Conservation (phyloP, 768 basidiomycete species). For the Lepiota subincarnata region DNA sequence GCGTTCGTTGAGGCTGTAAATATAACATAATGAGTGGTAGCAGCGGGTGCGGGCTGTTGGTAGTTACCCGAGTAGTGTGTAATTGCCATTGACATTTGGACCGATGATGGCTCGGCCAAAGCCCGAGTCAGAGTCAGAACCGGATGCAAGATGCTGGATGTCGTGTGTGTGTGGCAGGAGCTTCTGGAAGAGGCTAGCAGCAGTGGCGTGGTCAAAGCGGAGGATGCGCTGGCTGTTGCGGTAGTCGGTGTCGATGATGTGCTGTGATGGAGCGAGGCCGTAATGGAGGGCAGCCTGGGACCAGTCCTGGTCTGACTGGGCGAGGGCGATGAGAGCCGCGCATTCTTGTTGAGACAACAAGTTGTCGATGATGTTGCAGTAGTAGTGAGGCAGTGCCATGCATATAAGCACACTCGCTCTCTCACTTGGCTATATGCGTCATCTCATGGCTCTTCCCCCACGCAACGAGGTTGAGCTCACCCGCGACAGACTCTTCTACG, state of each 20-base stretch:
- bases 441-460: conserved; percentile 14
- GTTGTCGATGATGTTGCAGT: conserved; percentile 40
- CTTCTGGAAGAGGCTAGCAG: conserved; percentile 30
- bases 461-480: conserved; percentile 38
- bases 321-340: conserved; percentile 30
- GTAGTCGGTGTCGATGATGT: conserved; percentile 32
- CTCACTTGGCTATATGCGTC: neutral
- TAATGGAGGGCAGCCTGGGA: conserved; percentile 32
- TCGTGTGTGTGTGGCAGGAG: conserved; percentile 36
- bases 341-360: conserved; percentile 40
- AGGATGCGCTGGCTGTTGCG: conserved; percentile 38
- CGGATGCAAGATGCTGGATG: conserved; percentile 27
- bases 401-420: neutral
- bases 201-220: conserved; percentile 29
- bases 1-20: conserved; percentile 36
- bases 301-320: conserved; percentile 33
- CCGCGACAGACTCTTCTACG: conserved; percentile 36
- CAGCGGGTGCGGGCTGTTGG: neutral
- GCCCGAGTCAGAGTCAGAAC: conserved; percentile 24
- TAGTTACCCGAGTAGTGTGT: conserved; percentile 34
- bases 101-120: conserved; percentile 32
- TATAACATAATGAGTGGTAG: neutral
- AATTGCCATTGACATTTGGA: conserved; percentile 22
- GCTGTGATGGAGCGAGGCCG: conserved; percentile 21
- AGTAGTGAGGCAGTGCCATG: conserved; percentile 17